Percentiles rank a stretch among this genome's conserved stretches.
These are phyloP conservation scores for Fusarium odoratissimum DNA, from an alignment of 2,329 filamentous ascomycete species.

Conservation along the genomic window DNA sequence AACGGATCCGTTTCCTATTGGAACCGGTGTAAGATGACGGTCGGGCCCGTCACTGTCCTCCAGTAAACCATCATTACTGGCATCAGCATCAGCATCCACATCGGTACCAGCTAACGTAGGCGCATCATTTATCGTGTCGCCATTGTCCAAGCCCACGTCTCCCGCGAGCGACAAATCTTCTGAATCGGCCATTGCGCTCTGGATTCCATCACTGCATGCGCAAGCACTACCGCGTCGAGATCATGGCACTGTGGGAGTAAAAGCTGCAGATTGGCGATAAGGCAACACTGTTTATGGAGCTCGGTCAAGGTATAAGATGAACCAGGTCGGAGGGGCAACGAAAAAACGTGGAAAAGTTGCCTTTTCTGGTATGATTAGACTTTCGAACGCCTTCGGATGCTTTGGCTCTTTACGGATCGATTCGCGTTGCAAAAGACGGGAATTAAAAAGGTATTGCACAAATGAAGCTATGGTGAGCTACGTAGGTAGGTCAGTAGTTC, in stretches of 20 bases:
- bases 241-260: constrained; percentile 43
- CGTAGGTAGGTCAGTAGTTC: constrained; percentile 33
- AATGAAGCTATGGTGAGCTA: constrained; percentile 44
- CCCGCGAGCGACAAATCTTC: constrained; percentile 57
- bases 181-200: constrained; percentile 61
- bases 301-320: constrained; percentile 25
- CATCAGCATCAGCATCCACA: constrained; percentile 21
- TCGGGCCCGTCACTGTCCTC: constrained; percentile 31
- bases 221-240: constrained; percentile 43
- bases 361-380: constrained; percentile 1
- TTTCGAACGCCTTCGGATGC: background rate
- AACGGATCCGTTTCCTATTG: constrained; percentile 44
- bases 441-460: constrained; percentile 28
- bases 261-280: constrained; percentile 36
- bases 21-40: constrained; percentile 31
- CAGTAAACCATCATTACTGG: constrained; percentile 19
- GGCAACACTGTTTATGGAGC: constrained; percentile 40
- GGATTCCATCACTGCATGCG: constrained; percentile 53
- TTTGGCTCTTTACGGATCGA: background rate
- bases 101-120: constrained; percentile 25
- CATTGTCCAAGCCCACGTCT: constrained; percentile 56
- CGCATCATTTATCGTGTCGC: constrained; percentile 51
- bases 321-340: constrained; percentile 34
- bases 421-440: background rate
- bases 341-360: constrained; percentile 7